Percentiles rank a stretch among this genome's conserved stretches.
These are phyloP conservation scores for Metarhizium robertsii DNA, from an alignment of 2,329 filamentous ascomycete species.

Conservation along the genomic window DNA sequence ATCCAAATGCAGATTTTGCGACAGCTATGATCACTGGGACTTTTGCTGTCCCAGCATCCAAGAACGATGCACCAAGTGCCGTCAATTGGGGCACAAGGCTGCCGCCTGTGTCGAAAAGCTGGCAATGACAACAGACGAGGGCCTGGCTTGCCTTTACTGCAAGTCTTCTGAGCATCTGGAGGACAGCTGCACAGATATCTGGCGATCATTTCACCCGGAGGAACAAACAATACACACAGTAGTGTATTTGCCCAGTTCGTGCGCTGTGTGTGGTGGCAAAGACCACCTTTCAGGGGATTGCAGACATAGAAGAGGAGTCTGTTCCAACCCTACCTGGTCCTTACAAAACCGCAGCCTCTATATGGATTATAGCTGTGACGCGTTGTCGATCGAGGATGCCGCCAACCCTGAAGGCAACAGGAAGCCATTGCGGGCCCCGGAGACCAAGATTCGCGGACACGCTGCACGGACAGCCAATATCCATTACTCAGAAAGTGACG, in stretches of 20 bases:
- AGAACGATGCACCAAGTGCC: constrained; percentile 49
- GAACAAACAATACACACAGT: constrained; percentile 36
- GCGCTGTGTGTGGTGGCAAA: constrained; percentile 44
- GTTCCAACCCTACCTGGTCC: constrained; percentile 41
- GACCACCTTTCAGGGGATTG: constrained; percentile 53
- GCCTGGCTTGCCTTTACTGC: constrained; percentile 53
- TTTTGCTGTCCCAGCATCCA: constrained; percentile 40
- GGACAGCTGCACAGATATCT: constrained; percentile 48
- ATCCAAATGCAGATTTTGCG: constrained; percentile 39
- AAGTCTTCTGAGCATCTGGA: constrained; percentile 47
- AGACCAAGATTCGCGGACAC: constrained; percentile 24
- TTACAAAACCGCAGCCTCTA: constrained; percentile 38
- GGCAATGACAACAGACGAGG: constrained; percentile 39
- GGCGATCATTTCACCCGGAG: constrained; percentile 44
- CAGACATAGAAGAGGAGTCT: constrained; percentile 13
- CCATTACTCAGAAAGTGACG: constrained; percentile 37
- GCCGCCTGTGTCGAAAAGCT: constrained; percentile 48
- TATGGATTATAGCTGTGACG: constrained; percentile 33
- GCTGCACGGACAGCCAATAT: constrained; percentile 27
- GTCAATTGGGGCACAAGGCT: constrained; percentile 49
- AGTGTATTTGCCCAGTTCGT: constrained; percentile 38
- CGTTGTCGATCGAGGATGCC: constrained; percentile 27
- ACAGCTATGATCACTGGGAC: constrained; percentile 33
- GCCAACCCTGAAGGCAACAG: constrained; percentile 14
- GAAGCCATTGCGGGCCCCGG: constrained; percentile 14